Conservation (phyloP, 2,329 filamentous ascomycete species). For the Arthrobotrys entomopaga region DNA sequence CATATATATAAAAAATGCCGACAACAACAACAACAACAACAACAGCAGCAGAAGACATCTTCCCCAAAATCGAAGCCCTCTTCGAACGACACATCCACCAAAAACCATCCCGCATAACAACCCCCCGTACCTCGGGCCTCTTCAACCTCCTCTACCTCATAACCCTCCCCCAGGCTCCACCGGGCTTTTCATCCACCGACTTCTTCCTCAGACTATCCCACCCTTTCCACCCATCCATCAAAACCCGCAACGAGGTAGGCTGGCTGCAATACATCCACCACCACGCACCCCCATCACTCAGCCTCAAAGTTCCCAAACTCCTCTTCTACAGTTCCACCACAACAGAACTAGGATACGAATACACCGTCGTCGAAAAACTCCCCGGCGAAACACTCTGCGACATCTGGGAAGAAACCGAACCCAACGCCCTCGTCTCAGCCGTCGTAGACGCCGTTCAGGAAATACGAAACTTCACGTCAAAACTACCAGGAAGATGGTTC, state of each 20-base stretch:
- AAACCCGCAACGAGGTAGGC: slow-evolving; percentile 46
- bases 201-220: slow-evolving; percentile 42
- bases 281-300: slow-evolving; percentile 9
- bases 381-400: slow-evolving; percentile 41
- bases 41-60: slow-evolving; percentile 13
- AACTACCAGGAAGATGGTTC: slow-evolving; percentile 34
- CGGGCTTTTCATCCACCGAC: slow-evolving; percentile 33
- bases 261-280: slow-evolving; percentile 36
- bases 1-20: too few relatives aligned
- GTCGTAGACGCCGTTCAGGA: slow-evolving; percentile 39
- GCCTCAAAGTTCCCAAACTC: slow-evolving; percentile 21
- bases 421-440: slow-evolving; percentile 24
- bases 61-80: slow-evolving; percentile 22
- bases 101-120: slow-evolving; percentile 30
- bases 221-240: slow-evolving; percentile 33
- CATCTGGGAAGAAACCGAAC: slow-evolving; percentile 43
- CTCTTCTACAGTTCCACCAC: slow-evolving; percentile 38
- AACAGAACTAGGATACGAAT: slow-evolving; percentile 34
- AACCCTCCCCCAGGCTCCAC: slow-evolving; percentile 21
- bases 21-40: slow-evolving; percentile 12
- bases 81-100: slow-evolving; percentile 35
- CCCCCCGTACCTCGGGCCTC: slow-evolving; percentile 26
- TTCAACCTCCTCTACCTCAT: slow-evolving; percentile 42
- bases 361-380: slow-evolving; percentile 37
- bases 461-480: slow-evolving; percentile 22